Conservation (phyloP, 2,329 filamentous ascomycete genomes). For the Aspergillus ochraceoroseus region DNA sequence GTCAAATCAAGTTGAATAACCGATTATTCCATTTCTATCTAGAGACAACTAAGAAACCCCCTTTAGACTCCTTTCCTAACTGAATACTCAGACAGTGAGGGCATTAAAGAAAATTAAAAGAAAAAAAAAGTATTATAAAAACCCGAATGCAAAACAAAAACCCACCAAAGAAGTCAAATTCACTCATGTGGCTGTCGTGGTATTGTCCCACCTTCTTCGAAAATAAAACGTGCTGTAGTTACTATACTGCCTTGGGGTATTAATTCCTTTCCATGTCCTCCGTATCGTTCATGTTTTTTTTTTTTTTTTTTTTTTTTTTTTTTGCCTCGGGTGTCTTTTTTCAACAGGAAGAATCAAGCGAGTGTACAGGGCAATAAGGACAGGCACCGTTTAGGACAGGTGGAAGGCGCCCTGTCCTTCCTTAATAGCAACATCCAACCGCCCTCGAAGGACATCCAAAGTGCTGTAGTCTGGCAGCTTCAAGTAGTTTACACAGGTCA, state of each 20-base stretch:
- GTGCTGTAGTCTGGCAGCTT: conserved; percentile 92
- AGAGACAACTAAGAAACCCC: conserved; percentile 12
- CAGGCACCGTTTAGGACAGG: conserved; percentile 57
- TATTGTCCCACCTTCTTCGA: conserved; percentile 8
- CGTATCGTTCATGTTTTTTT: neutral
- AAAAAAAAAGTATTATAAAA: neutral
- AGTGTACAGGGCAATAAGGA: neutral
- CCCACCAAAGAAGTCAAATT: conserved; percentile 15
- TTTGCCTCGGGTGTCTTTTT: conserved; percentile 1
- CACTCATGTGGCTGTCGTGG: conserved; percentile 17
- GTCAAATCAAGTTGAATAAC: conserved; percentile 1
- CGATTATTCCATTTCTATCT: conserved; percentile 22
- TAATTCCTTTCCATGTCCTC: conserved; percentile 1
- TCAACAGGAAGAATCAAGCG: conserved; percentile 12
- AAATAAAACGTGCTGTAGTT: conserved; percentile 14
- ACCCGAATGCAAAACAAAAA: conserved; percentile 15
- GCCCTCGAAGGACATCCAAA: conserved; percentile 69
- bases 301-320: conserved; percentile 4
- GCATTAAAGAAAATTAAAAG: conserved; percentile 9
- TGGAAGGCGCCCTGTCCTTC: conserved; percentile 98
- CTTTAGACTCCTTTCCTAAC: conserved; percentile 18
- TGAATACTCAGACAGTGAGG: conserved; percentile 12
- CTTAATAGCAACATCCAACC: conserved; percentile 77
- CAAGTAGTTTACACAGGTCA: conserved; percentile 99
- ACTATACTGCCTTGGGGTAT: conserved; percentile 12